Conservation (phyloP, 139 green algal species). For the Chlamydomonas applanata region DNA sequence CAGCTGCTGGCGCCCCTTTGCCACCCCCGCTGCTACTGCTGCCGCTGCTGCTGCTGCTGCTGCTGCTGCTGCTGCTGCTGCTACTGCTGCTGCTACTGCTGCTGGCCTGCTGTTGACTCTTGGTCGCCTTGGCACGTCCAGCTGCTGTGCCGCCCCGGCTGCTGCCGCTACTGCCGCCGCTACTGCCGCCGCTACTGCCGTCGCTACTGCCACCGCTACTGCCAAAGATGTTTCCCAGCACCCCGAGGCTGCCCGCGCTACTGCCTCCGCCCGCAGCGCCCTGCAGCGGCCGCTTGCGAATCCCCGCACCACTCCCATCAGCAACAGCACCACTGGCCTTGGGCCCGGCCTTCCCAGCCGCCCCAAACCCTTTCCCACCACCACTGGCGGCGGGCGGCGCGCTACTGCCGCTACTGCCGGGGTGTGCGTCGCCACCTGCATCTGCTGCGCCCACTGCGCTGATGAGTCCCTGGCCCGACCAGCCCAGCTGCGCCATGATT, state of each 20-base stretch:
- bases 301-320: neutral
- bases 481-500: constrained; percentile 69
- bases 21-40: constrained; percentile 13
- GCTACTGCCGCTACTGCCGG: neutral
- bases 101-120: neutral
- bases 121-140: neutral
- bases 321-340: neutral
- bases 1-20: constrained; percentile 3
- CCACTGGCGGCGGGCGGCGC: too few species aligned
- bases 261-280: neutral
- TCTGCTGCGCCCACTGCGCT: neutral
- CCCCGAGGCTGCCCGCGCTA: constrained; percentile 2
- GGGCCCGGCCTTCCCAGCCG: neutral
- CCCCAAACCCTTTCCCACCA: neutral
- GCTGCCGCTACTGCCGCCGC: constrained; percentile 5
- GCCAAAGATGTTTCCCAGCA: constrained; percentile 8
- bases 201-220: neutral
- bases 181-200: constrained; percentile 16
- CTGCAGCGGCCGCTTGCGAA: neutral
- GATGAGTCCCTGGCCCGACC: constrained; percentile 78
- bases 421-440: neutral
- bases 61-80: neutral
- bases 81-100: neutral
- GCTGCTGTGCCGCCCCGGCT: neutral
- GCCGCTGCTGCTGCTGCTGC: constrained; percentile 4